phyloP scores from a whole-genome alignment of 306 rosid species.

The Lagenaria siceraria region DNA sequence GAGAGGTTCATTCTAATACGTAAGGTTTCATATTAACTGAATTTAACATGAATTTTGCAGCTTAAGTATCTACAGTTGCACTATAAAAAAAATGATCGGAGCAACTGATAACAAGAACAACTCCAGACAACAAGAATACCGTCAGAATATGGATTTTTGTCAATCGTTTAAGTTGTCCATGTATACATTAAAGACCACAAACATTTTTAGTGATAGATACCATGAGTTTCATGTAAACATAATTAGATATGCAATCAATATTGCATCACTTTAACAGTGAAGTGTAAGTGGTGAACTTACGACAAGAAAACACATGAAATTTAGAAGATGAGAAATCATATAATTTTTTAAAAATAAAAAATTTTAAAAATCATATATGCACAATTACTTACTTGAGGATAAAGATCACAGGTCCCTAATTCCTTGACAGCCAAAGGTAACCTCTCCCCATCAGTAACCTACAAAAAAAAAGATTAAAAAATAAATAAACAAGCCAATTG shows the following conservation, averaged over 20 bases:
- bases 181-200: not conserved
- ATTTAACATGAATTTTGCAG: not conserved
- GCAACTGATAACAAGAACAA: not conserved
- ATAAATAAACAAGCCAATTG: not conserved
- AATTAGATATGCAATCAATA: not conserved
- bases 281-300: not conserved
- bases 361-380: not conserved
- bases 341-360: too few relatives aligned
- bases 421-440: conserved; percentile 90
- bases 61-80: not conserved
- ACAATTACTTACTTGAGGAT: conserved; percentile 64
- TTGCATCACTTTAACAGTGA: not conserved
- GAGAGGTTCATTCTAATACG: not conserved
- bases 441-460: conserved; percentile 97
- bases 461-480: not conserved
- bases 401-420: conserved; percentile 95
- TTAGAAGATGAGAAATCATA: not conserved
- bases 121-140: not conserved
- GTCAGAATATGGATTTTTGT: not conserved
- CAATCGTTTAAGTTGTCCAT: not conserved
- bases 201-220: not conserved
- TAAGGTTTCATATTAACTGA: not conserved
- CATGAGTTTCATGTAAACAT: not conserved
- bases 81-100: not conserved
- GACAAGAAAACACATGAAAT: not conserved